Percentiles rank a stretch among this genome's conserved stretches.
Evolutionary conservation across 345 rosid genomes (phyloP).

Genomic region (Boechera divaricarpa): DNA sequence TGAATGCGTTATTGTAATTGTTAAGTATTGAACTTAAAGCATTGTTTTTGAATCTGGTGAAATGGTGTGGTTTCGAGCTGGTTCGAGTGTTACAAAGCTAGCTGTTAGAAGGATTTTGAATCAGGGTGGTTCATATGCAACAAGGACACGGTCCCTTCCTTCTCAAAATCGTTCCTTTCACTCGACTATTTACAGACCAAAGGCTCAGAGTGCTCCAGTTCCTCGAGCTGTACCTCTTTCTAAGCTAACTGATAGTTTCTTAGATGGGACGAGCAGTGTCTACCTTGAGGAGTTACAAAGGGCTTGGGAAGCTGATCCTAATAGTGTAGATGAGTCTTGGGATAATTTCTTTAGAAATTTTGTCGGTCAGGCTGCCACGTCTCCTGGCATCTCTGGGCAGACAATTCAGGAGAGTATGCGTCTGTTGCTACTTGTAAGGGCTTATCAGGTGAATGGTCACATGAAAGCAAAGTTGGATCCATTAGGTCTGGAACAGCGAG

Average conservation of each 20-base stretch:
- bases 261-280: slow-evolving; percentile 82
- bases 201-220: slow-evolving; percentile 70
- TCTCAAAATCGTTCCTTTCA: slow-evolving; percentile 57
- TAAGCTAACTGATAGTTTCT: slow-evolving; percentile 77
- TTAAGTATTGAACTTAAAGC: slow-evolving; percentile 18
- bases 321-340: slow-evolving; percentile 85
- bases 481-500: slow-evolving; percentile 66
- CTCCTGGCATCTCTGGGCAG: slow-evolving; percentile 85
- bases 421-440: slow-evolving; percentile 70
- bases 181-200: slow-evolving; percentile 54
- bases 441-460: slow-evolving; percentile 89
- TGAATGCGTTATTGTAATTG: slow-evolving; percentile 29
- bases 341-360: slow-evolving; percentile 87
- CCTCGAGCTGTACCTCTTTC: slow-evolving; percentile 83
- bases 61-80: slow-evolving; percentile 83
- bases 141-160: slow-evolving; percentile 56
- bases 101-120: slow-evolving; percentile 68
- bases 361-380: slow-evolving; percentile 77
- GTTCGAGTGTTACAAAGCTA: slow-evolving; percentile 62
- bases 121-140: slow-evolving; percentile 57
- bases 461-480: slow-evolving; percentile 87
- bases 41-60: slow-evolving; percentile 32
- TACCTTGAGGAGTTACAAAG: slow-evolving; percentile 84
- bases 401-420: slow-evolving; percentile 94
- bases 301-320: slow-evolving; percentile 81